Base-by-base conservation (phyloP, 345 rosid genomes). In the Salix arbutifolia region DNA sequence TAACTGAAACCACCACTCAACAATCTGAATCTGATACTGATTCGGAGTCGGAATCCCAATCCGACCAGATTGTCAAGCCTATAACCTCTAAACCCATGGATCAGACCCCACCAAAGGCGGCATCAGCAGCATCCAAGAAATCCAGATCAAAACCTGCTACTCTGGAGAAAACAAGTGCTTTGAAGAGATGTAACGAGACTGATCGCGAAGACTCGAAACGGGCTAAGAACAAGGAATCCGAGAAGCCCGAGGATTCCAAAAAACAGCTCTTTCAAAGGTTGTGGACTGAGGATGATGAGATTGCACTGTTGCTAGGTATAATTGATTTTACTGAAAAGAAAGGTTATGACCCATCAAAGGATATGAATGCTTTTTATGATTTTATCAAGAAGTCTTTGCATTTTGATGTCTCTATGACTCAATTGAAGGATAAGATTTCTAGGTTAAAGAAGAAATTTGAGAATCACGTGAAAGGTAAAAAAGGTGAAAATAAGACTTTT, bases 301-400 rank as follows among this genome's bases (percentile, higher is more conserved):
- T 87, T n/a, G 86, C 83, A 0, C 66, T 89, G 50, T 67, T 89
- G 38, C 79, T 82, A 74, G 92, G 90, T 12, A 48, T 87, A 35
- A 75, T 80, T 14, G 88, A 84, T 12, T 89, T 75, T 48, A 70
- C 72, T 0, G 72, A 80, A 13, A 84, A 76, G 7, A 86, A 78
- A 70, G 88, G 90, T 5, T 17, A 37, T 6, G 79, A 85, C 31
- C 87, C 88, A 3, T 35, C 70, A 1, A 79, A 79, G 26, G 88
- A 83, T 25, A 84, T 81, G 81, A 82, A 72, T 46, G 82, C 82
- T 0, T 89, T 87, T 25, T 71, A 73, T 25, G 86, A 84, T 52
- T 85, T 71, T 40, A 81, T 89, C 8, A 87, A 87, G 73, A 83
- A 81, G 12, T 65, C 84, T 44, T 80, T 89, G 25, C 78, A 84